phyloP scores from a whole-genome alignment of 163 green algal genomes.

The Smithsoniella earleae region DNA sequence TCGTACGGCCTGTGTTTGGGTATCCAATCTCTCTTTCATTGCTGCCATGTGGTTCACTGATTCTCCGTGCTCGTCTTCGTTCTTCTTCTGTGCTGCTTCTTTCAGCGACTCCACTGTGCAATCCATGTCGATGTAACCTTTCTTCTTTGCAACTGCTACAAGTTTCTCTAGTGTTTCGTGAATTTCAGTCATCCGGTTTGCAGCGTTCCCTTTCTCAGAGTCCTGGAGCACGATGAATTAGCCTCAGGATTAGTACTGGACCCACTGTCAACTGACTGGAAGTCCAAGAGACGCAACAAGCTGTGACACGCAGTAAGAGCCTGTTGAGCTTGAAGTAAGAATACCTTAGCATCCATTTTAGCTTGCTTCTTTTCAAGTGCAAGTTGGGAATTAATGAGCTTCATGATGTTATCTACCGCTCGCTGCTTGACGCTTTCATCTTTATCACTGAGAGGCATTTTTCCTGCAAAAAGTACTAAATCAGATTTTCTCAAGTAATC shows the following conservation, averaged over 20 bases:
- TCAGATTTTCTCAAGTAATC: no score
- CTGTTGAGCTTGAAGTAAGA: no score
- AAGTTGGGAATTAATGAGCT: conserved; percentile 24
- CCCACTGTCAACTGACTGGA: no score
- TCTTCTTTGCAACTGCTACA: conserved; percentile 29
- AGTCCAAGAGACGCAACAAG: no score
- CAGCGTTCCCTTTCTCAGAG: conserved; percentile 26
- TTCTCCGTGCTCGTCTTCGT: conserved; percentile 22
- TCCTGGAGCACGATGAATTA: no score
- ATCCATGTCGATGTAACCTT: conserved; percentile 9
- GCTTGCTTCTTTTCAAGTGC: conserved; percentile 23
- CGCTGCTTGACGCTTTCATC: conserved; percentile 28
- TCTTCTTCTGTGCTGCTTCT: conserved; percentile 29
- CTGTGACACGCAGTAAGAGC: no score
- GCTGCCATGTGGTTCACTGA: neutral
- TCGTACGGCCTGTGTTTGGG: conserved; percentile 1
- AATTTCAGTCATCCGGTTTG: conserved; percentile 23
- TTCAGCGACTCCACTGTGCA: conserved; percentile 20
- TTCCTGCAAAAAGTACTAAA: no score
- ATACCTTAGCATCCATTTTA: conserved; percentile 30
- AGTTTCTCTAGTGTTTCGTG: conserved; percentile 26
- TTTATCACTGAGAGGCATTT: conserved; percentile 20
- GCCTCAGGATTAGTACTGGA: no score
- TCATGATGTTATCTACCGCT: conserved; percentile 30
- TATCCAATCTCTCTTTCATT: conserved; percentile 23